phyloP scores from a whole-genome alignment of 2,329 filamentous ascomycete species.

The Chaetomiaceae sp. region DNA sequence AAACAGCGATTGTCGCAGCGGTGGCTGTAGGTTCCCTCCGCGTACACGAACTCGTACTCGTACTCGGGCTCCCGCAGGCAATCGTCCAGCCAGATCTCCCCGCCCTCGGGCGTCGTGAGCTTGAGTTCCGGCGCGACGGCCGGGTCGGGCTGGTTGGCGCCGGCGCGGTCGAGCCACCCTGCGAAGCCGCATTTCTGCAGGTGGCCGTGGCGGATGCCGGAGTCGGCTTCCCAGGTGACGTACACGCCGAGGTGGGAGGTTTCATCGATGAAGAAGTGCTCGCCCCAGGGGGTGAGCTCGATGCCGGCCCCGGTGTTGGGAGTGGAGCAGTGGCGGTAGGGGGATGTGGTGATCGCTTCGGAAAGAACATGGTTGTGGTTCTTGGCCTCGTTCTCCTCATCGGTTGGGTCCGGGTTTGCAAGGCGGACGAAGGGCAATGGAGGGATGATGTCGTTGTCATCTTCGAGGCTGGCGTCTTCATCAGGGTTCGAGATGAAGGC shows the following conservation, averaged over 20 bases:
- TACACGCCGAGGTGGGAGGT: background rate
- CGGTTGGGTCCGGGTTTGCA: background rate
- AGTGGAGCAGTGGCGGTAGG: background rate
- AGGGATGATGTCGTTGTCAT: background rate
- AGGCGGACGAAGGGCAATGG: background rate
- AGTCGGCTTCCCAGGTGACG: background rate
- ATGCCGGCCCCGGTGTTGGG: background rate
- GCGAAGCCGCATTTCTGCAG: background rate
- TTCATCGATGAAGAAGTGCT: background rate
- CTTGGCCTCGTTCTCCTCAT: background rate
- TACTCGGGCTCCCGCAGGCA: background rate
- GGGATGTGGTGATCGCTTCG: too few relatives aligned
- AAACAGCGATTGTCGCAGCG: background rate
- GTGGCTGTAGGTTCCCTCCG: background rate
- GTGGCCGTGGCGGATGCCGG: background rate
- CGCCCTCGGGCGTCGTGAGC: slow-evolving; percentile 1
- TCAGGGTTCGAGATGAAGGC: slow-evolving; percentile 5
- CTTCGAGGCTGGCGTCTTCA: background rate
- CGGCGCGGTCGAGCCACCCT: background rate
- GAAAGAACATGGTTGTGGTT: too few relatives aligned
- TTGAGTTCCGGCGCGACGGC: background rate
- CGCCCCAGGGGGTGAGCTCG: background rate
- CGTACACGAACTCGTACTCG: background rate
- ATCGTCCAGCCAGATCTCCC: slow-evolving; percentile 5
- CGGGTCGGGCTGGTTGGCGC: background rate